Evolutionary conservation across 352 stramenopile species (phyloP).

Genomic region (Phytopythium mirpurense): DNA sequence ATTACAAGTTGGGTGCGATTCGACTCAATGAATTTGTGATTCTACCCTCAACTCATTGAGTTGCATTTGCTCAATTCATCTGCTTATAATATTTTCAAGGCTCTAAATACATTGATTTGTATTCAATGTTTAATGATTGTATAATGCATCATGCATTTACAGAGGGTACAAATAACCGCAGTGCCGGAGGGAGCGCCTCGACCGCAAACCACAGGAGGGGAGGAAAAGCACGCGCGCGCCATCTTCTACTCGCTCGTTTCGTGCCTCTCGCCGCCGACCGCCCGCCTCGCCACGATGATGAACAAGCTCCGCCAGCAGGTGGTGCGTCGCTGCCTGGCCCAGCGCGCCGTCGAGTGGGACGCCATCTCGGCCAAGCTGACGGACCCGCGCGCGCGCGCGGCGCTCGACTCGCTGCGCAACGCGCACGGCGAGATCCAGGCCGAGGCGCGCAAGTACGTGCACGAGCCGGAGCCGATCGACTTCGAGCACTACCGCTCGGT

Average conservation of each 20-base stretch:
- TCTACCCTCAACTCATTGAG: background rate
- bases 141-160: background rate
- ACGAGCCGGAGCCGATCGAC: constrained; percentile 80
- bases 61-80: background rate
- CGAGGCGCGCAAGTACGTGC: constrained; percentile 63
- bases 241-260: constrained; percentile 5
- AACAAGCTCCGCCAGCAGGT: constrained; percentile 75
- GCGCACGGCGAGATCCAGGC: constrained; percentile 73
- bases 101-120: background rate
- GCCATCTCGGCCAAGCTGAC: constrained; percentile 68
- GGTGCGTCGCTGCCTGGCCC: constrained; percentile 51
- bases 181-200: no score
- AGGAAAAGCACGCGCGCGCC: background rate
- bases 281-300: constrained; percentile 26
- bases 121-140: background rate
- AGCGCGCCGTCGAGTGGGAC: constrained; percentile 62
- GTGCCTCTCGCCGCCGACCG: constrained; percentile 8
- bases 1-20: background rate
- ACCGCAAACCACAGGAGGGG: background rate
- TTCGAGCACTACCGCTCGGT: constrained; percentile 85
- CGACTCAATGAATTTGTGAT: background rate
- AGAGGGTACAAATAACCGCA: background rate
- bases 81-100: background rate
- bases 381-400: constrained; percentile 68
- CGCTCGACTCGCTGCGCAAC: constrained; percentile 73